phyloP scores from a whole-genome alignment of 2,329 filamentous ascomycete genomes.

The Ploettnerulaceae sp. region DNA sequence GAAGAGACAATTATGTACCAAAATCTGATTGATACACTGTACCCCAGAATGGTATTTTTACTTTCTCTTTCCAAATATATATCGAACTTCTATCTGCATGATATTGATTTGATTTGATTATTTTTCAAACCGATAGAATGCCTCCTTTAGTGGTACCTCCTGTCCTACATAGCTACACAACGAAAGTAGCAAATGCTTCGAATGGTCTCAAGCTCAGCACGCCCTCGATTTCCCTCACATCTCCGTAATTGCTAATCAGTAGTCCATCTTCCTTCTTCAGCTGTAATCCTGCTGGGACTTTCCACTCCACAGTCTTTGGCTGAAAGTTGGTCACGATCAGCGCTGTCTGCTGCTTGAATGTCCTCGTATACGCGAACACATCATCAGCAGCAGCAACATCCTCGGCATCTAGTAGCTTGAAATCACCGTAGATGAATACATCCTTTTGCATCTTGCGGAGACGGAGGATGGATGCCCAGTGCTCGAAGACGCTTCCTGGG shows the following conservation, averaged over 20 bases:
- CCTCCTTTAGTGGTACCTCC: neutral
- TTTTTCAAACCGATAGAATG: no score
- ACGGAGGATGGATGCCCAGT: conserved; percentile 56
- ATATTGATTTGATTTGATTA: no score
- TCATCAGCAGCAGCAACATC: no score
- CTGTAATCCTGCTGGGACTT: no score
- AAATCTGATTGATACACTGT: no score
- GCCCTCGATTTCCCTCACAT: conserved; percentile 2
- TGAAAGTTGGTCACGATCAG: conserved; percentile 24
- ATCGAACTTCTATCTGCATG: no score
- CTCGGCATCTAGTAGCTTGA: conserved; percentile 47
- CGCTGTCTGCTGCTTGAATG: conserved; percentile 17
- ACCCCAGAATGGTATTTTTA: no score
- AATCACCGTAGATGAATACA: conserved; percentile 64
- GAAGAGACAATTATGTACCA: no score
- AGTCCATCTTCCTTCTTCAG: neutral
- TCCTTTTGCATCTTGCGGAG: conserved; percentile 57
- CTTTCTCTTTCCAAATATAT: no score
- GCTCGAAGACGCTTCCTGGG: conserved; percentile 50
- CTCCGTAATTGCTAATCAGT: conserved; percentile 4
- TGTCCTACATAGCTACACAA: neutral
- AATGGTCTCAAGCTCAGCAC: conserved; percentile 5
- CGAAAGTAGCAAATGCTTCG: conserved; percentile 6
- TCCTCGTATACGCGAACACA: conserved; percentile 49
- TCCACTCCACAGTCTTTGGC: conserved; percentile 7